Percentiles rank a stretch among this genome's conserved stretches.
Conservation (phyloP, 345 rosid species). For the Pistacia vera region DNA sequence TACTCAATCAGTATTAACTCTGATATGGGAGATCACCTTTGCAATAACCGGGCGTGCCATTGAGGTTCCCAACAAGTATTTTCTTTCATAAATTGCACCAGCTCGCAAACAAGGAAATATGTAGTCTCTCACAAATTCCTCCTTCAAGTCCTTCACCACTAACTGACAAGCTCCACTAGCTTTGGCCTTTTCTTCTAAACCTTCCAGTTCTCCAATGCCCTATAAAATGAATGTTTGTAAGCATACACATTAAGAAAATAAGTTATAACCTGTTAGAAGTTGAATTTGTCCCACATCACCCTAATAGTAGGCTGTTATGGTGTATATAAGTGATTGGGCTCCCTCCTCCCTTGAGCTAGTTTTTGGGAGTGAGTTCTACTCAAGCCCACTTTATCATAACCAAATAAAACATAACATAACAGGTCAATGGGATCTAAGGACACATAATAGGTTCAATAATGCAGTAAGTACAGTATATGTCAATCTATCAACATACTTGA, state of each 20-base stretch:
- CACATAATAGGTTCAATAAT: not conserved
- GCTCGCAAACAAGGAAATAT: constrained; percentile 91
- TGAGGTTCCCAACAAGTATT: constrained; percentile 94
- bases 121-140: constrained; percentile 90
- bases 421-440: not conserved
- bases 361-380: no score
- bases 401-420: not conserved
- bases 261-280: no score
- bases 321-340: no score
- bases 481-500: constrained; percentile 54
- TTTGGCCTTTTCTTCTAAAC: constrained; percentile 89
- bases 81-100: constrained; percentile 91
- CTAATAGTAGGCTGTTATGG: no score
- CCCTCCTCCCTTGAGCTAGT: no score
- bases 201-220: constrained; percentile 91
- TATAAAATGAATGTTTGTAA: constrained; percentile 29
- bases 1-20: not conserved
- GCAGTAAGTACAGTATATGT: not conserved
- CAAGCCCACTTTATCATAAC: no score
- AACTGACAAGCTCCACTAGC: constrained; percentile 96
- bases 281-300: no score
- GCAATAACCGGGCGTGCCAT: constrained; percentile 99
- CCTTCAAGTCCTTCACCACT: constrained; percentile 85
- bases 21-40: constrained; percentile 49
- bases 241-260: not conserved